Evolutionary conservation across 2,329 filamentous ascomycete genomes (phyloP), one percentile per base, ranked within the genome.

Genomic region (Drechslerella dactyloides): DNA sequence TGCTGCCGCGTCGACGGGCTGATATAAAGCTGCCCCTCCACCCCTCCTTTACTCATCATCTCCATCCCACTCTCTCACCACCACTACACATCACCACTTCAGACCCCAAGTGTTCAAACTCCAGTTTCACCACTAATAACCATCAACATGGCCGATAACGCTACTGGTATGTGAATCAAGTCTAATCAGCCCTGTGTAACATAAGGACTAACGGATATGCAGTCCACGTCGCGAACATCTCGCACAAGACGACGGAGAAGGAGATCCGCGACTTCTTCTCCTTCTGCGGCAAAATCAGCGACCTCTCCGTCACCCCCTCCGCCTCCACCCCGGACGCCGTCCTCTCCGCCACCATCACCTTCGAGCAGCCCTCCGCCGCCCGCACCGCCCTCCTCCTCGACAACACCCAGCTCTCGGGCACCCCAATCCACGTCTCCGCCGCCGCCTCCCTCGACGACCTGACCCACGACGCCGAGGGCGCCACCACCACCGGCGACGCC

Each of bases 381-480:
- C 97, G 96, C 84, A 99, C 94, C 21, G 94, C 94, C 24, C 90
- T 97, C 44, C 90, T 99, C 69, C 88, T 99, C 75, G 93, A 97
- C 83, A 96, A 96, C 84, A 99, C 94, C 59, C 90, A 96, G 81
- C 89, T 99, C 56, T 93, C 93, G 74, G 81, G 84, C 54, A 83
- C 85, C 65, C 82, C 89, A 69, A 91, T 93, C 75, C 87, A 94
- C 78, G 96, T 99, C 79, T 84, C 86, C 65, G 86, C 92, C 54
- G 85, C 88, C 48, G 85, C 87, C 74, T 85, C 85, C 56, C 83
- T 89, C 74, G 88, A 87, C 75, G 84, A 90, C 65, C 81, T 76
- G 44, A 63, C 74, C 21, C 44, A 86, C 57, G 82, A 84, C 58
- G 85, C 85, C 56, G 84, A 85, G 53, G 86, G 89, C 75, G 35